A percentile compares a stretch with the other conserved stretches of the same genome.
Evolutionary conservation across 2,329 filamentous ascomycete species (phyloP).

Genomic region (Alternaria burnsii): DNA sequence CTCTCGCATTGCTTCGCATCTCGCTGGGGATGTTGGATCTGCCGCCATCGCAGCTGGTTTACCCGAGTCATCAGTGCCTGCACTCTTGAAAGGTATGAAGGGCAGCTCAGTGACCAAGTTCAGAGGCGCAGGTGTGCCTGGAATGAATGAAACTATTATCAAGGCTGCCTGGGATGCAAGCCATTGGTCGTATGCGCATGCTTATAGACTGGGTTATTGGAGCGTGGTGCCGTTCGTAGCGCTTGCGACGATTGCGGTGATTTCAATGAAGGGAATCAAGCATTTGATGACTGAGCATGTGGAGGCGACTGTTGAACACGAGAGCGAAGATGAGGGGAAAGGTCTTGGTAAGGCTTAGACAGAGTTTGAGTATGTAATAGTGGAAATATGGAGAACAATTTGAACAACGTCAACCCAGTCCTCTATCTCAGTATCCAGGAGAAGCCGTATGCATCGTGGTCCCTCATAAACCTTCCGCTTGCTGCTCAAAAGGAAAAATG

Average conservation of each 20-base stretch:
- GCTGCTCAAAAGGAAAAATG: too few relatives aligned
- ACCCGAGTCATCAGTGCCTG: constrained; percentile 26
- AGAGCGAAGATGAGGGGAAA: constrained; percentile 23
- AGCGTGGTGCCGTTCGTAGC: constrained; percentile 45
- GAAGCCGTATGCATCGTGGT: too few relatives aligned
- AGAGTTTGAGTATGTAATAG: background rate
- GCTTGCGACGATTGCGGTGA: constrained; percentile 34
- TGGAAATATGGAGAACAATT: too few relatives aligned
- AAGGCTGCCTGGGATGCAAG: constrained; percentile 36
- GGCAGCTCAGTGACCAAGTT: constrained; percentile 22
- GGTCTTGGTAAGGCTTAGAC: background rate
- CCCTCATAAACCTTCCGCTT: too few relatives aligned
- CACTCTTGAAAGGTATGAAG: constrained; percentile 32
- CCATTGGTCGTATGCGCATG: constrained; percentile 41
- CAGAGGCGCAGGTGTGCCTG: constrained; percentile 21
- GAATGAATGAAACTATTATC: constrained; percentile 28
- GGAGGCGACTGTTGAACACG: constrained; percentile 43
- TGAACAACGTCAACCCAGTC: too few relatives aligned
- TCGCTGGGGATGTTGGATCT: constrained; percentile 27
- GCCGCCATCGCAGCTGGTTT: constrained; percentile 37
- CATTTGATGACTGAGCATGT: constrained; percentile 44
- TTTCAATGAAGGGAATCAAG: constrained; percentile 39
- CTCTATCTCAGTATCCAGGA: too few relatives aligned
- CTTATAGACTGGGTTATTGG: constrained; percentile 42
- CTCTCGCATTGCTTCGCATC: constrained; percentile 31